phyloP scores from a whole-genome alignment of 345 rosid genomes.

The Eucalyptus polyanthemos region DNA sequence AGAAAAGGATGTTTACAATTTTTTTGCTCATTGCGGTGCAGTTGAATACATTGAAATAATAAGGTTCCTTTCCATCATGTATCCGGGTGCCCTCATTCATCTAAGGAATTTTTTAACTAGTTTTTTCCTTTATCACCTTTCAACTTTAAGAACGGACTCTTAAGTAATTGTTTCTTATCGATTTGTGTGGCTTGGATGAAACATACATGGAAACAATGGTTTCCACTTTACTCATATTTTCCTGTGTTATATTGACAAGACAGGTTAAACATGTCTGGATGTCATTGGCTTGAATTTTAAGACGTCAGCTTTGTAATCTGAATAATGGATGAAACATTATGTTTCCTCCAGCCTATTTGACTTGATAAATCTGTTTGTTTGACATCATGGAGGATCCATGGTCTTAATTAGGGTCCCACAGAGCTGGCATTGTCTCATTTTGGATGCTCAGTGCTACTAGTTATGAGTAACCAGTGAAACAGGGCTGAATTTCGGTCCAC shows the following conservation, averaged over 20 bases:
- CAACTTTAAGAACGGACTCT: not conserved
- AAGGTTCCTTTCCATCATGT: conserved; percentile 26
- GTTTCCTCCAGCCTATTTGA: not conserved
- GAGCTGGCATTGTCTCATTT: not conserved
- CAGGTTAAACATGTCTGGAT: not conserved
- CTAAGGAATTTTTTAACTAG: not conserved
- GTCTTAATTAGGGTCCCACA: too few species aligned
- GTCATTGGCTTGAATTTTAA: not conserved
- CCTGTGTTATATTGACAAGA: not conserved
- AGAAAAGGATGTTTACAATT: conserved; percentile 56
- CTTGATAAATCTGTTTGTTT: not conserved
- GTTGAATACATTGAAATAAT: conserved; percentile 57
- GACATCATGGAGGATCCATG: not conserved
- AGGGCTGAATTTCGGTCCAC: not conserved
- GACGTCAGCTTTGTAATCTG: not conserved
- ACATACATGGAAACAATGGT: not conserved
- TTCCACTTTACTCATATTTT: not conserved
- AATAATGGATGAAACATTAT: not conserved
- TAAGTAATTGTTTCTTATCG: not conserved
- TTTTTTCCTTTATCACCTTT: not conserved
- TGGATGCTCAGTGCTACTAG: not conserved
- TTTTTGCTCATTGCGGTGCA: conserved; percentile 64
- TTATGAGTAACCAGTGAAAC: not conserved
- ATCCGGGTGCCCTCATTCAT: not conserved
- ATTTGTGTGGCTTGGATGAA: not conserved